These are phyloP conservation scores for Erodium trifolium DNA, from an alignment of 441 rosid species.

Conservation along the genomic window DNA sequence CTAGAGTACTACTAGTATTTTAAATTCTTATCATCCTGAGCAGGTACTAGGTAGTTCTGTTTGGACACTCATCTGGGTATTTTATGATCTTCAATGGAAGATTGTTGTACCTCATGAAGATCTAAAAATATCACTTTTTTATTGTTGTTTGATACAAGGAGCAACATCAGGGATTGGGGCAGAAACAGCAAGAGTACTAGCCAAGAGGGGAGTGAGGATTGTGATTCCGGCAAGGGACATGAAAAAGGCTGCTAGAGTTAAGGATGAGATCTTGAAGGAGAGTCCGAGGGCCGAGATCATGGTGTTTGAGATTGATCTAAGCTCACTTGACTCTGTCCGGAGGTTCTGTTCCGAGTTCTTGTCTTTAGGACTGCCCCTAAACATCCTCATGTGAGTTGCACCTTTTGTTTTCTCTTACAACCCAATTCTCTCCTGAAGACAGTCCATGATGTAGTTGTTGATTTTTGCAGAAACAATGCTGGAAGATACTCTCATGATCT, in stretches of 20 bases:
- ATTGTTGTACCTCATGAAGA: not conserved
- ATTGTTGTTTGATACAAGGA: conserved; percentile 32
- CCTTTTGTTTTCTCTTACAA: too few relatives aligned
- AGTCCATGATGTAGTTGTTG: not conserved
- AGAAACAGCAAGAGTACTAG: conserved; percentile 75
- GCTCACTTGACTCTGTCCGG: conserved; percentile 64
- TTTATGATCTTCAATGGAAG: not conserved
- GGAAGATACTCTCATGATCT: conserved; percentile 63
- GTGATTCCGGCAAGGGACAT: conserved; percentile 78
- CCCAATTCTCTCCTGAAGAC: not conserved
- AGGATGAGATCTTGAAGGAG: conserved; percentile 47
- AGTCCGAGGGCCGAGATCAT: conserved; percentile 46
- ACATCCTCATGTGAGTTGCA: conserved; percentile 70
- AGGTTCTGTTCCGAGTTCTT: conserved; percentile 64
- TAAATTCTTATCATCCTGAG: too few relatives aligned
- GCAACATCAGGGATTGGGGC: conserved; percentile 91
- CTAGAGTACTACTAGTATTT: too few relatives aligned
- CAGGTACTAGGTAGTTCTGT: too few relatives aligned
- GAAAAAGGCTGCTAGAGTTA: conserved; percentile 54
- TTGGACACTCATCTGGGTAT: not conserved
- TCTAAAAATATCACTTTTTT: not conserved
- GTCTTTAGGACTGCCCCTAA: conserved; percentile 60
- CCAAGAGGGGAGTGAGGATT: conserved; percentile 66
- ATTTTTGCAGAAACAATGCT: conserved; percentile 71
- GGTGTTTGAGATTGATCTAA: conserved; percentile 64